These are phyloP conservation scores for Kalmusia sp. DNA, from an alignment of 2,329 filamentous ascomycete species.

Conservation along the genomic window DNA sequence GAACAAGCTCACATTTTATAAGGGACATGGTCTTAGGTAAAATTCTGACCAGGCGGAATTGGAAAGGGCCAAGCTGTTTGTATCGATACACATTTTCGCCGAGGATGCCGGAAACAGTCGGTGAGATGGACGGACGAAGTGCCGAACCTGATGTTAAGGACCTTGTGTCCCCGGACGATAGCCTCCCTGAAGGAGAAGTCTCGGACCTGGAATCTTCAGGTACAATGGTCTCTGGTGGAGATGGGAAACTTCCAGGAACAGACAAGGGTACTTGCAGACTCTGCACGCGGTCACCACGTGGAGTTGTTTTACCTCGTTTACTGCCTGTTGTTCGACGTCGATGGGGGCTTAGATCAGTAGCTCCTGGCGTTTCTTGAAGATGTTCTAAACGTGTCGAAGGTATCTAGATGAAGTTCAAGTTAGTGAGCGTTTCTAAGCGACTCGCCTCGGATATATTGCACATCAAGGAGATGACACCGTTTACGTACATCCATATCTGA, in stretches of 20 bases:
- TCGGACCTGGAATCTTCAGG: conserved; percentile 1
- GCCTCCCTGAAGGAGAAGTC: not conserved
- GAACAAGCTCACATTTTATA: conserved; percentile 24
- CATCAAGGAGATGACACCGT: no score
- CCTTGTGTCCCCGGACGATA: not conserved
- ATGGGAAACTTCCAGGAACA: conserved; percentile 1
- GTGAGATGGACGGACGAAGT: not conserved
- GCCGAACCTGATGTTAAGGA: not conserved
- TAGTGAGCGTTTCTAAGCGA: not conserved
- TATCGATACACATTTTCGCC: conserved; percentile 19
- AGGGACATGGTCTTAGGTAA: conserved; percentile 18
- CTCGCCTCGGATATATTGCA: no score
- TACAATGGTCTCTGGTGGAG: not conserved
- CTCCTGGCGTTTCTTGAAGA: not conserved
- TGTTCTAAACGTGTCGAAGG: not conserved
- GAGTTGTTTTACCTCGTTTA: not conserved
- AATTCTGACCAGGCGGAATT: conserved; percentile 23
- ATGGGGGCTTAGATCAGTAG: not conserved
- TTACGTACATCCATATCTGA: conserved; percentile 1
- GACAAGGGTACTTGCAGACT: not conserved
- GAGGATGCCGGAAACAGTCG: not conserved
- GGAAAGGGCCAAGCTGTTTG: conserved; percentile 10
- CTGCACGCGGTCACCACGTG: not conserved
- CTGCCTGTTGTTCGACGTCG: not conserved
- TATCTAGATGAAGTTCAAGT: not conserved